Evolutionary conservation across 2,329 filamentous ascomycete species (phyloP).

Genomic region (Eutypella sp.): DNA sequence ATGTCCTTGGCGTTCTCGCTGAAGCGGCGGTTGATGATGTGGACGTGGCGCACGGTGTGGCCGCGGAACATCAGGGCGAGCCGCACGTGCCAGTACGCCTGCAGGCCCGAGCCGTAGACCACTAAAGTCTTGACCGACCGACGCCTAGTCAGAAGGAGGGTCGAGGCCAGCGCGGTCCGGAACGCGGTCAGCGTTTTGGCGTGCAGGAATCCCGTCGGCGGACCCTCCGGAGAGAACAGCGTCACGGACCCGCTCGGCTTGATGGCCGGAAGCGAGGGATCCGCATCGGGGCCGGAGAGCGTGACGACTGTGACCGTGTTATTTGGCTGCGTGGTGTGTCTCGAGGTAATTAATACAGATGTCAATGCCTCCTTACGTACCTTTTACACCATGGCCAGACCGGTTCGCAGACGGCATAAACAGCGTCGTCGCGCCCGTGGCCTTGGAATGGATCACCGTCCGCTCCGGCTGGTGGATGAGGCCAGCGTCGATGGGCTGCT

Average conservation of each 20-base stretch:
- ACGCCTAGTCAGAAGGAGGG: constrained; percentile 61
- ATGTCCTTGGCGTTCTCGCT: constrained; percentile 50
- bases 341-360: constrained; percentile 5
- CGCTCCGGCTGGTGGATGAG: constrained; percentile 53
- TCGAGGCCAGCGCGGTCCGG: constrained; percentile 69
- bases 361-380: constrained; percentile 26
- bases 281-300: constrained; percentile 39
- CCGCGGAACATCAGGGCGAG: constrained; percentile 72
- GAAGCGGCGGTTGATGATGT: constrained; percentile 76
- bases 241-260: constrained; percentile 63
- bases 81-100: constrained; percentile 92
- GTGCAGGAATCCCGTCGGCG: constrained; percentile 63
- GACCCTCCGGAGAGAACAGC: constrained; percentile 59
- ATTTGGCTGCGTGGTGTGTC: constrained; percentile 2
- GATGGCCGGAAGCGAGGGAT: constrained; percentile 29
- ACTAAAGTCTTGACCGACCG: constrained; percentile 68
- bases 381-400: constrained; percentile 63
- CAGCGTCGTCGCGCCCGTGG: constrained; percentile 54
- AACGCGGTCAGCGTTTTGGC: constrained; percentile 74
- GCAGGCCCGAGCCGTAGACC: constrained; percentile 82
- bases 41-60: constrained; percentile 67
- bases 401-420: constrained; percentile 71
- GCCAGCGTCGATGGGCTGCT: constrained; percentile 36
- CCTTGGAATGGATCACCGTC: constrained; percentile 41
- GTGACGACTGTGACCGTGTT: constrained; percentile 55